Evolutionary conservation across 148 eudicot genomes (phyloP), one percentile per base, ranked within the genome.

Genomic region (Pouteria glomerata): DNA sequence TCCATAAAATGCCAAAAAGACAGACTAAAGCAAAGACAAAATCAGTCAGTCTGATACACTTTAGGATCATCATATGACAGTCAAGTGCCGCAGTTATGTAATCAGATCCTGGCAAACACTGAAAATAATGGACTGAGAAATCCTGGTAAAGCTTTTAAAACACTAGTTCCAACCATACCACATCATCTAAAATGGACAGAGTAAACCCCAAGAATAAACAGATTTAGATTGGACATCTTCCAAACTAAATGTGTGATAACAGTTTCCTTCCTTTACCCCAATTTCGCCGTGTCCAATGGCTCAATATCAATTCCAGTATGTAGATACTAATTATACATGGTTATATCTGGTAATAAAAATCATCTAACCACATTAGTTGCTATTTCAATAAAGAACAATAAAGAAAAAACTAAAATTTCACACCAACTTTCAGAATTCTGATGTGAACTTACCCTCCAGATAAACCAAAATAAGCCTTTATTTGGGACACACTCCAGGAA

Each of bases 381-480:
- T 57, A 31, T 2, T 30, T 29, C 23, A 47, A 31, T 6, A 44
- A 27, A 44, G 19, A 18, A 37, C 24, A 39, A 63, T 5, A 45
- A 29, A 19, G 24, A 12, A 3, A n/a, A 68, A 66, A 47, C n/a
- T n/a, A n/a, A 68, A 30, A 6, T 6, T 26, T 15, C 2, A 66
- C 31, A 41, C 7, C 3, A 37, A 27, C 5, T 57, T 57, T 50
- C 3, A 50, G 53, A 50, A 30, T 13, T 56, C 0, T 29, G 19
- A 35, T 31, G 47, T 8, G 30, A 39, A 50, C 79, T 82, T 79
- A 94, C 98, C 93, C 97, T 86, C 98, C 98, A 42, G 98, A 95
- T 77, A 95, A 80, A 77, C 98, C 98, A 70, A 91, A 95, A 81
- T 95, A 95, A 63, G 97, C 86, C 71, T 86, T 89, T 69, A 91